Base-by-base conservation (phyloP, 495 filamentous ascomycete species). In the Sporormia fimetaria region DNA sequence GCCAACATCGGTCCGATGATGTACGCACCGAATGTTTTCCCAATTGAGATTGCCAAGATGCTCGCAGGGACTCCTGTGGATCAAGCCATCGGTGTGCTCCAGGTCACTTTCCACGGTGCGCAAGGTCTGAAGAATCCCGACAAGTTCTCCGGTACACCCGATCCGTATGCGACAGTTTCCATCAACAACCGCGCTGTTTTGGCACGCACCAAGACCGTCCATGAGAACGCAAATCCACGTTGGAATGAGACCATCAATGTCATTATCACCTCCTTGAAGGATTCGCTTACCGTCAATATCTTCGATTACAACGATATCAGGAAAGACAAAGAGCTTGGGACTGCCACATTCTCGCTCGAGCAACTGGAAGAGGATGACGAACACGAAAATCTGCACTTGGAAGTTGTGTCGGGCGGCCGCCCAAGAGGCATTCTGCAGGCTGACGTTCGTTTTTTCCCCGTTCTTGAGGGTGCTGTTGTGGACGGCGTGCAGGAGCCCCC, bases 1-100 rank as follows among this genome's bases (percentile, higher is more conserved):
- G 75, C 72, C 47, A 94, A 86, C 51, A 66, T 98, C 24, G 76
- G 75, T 2, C 90, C 90, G 8, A 96, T 99, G 78, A 88, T 96
- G 80, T 96, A 96, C 53, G 80, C 76, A 33, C 90, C 90, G 6
- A 94, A 96, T 54, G 87, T 93, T 21, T 99, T 96, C 71, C 93
- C 90, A 14, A 84, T 99, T 49, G 92, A 99, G 55, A 83, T 99
- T 39, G 90, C 90, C 38, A 96, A 99, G 68, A 87, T 99, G 83
- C 73, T 99, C 38, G 82, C 88, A n/a, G 90, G 90, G 43, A 85
- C 80, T 35, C 75, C 92, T 0, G 78, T 96, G 33, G 92, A 99
- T 61, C 83, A 90, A 62, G 88, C 90, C 11, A 92, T 99, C 56
- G 90, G 90, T 56, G 86, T 96, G 16, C 58, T 96, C 33, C 87